A percentile compares a stretch with the other conserved stretches of the same genome.
Conservation (phyloP, 73 alveolate species). For the Symbiodinium natans region DNA sequence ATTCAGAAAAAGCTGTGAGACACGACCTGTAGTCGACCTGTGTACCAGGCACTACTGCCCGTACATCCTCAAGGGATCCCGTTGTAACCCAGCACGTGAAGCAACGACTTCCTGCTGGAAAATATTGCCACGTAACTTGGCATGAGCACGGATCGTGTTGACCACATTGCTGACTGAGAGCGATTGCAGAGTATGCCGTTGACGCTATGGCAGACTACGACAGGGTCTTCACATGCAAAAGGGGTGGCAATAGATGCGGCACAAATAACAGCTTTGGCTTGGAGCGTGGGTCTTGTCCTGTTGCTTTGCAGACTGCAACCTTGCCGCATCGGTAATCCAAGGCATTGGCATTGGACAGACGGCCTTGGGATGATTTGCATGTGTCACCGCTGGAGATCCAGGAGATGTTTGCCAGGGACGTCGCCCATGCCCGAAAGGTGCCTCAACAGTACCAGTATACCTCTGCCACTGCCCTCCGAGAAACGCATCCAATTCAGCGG, state of each 20-base stretch:
- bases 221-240: too few species aligned
- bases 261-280: too few species aligned
- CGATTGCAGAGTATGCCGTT: too few species aligned
- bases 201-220: too few species aligned
- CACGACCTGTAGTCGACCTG: background rate
- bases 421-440: slow-evolving; percentile 16
- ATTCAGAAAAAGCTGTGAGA: background rate
- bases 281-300: too few species aligned
- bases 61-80: background rate
- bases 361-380: slow-evolving; percentile 43
- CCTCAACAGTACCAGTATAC: too few species aligned
- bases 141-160: too few species aligned
- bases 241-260: too few species aligned
- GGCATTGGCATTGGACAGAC: slow-evolving; percentile 66
- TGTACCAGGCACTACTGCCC: background rate
- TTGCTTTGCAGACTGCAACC: too few species aligned
- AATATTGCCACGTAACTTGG: slow-evolving; percentile 55
- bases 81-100: slow-evolving; percentile 23
- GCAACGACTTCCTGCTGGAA: slow-evolving; percentile 54
- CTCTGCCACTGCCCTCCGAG: too few species aligned
- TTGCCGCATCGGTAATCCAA: background rate
- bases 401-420: slow-evolving; percentile 84
- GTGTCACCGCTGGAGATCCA: slow-evolving; percentile 79
- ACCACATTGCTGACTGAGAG: too few species aligned
- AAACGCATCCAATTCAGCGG: too few species aligned